A percentile compares a stretch with the other conserved stretches of the same genome.
Conservation (phyloP, 192 early-diverging fungal genomes). For the Umbelopsis ramanniana region DNA sequence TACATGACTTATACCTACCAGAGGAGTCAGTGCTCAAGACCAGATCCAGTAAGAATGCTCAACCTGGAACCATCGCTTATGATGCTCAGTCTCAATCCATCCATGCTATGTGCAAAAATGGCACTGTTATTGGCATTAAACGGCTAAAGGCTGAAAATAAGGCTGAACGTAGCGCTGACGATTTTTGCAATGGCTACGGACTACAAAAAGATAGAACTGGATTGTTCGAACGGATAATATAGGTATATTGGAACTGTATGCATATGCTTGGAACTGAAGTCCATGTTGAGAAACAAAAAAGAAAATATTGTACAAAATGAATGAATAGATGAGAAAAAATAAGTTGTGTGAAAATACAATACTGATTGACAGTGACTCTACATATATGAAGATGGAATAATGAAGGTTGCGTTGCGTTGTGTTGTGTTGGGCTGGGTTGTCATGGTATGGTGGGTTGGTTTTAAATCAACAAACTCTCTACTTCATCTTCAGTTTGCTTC, state of each 20-base stretch:
- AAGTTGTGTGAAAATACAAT: neutral
- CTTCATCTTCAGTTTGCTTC: neutral
- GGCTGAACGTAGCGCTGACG: conserved; percentile 51
- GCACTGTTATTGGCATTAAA: conserved; percentile 49
- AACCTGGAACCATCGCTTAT: conserved; percentile 49
- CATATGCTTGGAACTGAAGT: neutral
- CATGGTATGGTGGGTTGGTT: neutral
- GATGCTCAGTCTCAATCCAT: conserved; percentile 37
- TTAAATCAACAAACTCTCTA: neutral
- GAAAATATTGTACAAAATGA: neutral
- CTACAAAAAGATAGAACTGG: neutral
- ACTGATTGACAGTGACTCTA: neutral
- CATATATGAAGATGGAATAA: neutral
- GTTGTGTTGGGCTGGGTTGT: too few relatives aligned
- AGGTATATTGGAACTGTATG: neutral
- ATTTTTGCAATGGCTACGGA: conserved; percentile 76
- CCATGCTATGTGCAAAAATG: conserved; percentile 58
- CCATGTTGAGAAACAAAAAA: too few relatives aligned
- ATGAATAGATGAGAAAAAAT: neutral
- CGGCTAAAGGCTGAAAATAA: conserved; percentile 68
- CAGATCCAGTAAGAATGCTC: neutral
- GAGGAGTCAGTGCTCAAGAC: conserved; percentile 25
- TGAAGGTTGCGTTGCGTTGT: too few relatives aligned
- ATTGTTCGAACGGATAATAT: neutral
- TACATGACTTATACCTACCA: conserved; percentile 43